phyloP scores from a whole-genome alignment of 495 filamentous ascomycete species.

The Podospora pseudocomata region DNA sequence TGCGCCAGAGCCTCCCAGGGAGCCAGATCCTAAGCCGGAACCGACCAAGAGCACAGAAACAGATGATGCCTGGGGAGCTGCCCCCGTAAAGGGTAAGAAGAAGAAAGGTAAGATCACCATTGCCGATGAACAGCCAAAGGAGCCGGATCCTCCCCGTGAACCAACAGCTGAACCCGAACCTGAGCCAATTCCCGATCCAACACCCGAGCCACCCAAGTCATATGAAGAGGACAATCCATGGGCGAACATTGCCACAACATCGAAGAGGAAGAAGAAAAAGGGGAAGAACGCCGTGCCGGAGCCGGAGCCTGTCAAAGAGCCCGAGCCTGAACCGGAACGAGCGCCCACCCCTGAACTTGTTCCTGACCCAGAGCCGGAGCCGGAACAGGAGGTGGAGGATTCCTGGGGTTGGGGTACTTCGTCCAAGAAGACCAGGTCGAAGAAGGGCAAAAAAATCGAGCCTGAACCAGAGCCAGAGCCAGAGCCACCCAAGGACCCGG shows the following conservation, averaged over 20 bases:
- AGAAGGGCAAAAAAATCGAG: constrained; percentile 11
- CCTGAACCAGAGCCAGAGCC: constrained; percentile 12
- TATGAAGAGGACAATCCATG: constrained; percentile 24
- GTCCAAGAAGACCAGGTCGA: constrained; percentile 2
- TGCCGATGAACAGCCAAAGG: constrained; percentile 18
- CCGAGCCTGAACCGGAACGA: constrained; percentile 14
- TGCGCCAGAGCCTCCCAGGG: constrained; percentile 9
- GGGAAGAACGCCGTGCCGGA: constrained; percentile 11
- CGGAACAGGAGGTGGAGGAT: constrained; percentile 13
- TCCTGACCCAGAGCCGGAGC: constrained; percentile 14
- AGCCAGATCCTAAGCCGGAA: constrained; percentile 5
- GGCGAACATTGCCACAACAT: constrained; percentile 26
- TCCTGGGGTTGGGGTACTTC: background rate
- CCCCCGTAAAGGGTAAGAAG: constrained; percentile 23
- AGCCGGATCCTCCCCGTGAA: constrained; percentile 24
- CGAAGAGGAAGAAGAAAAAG: constrained; percentile 37
- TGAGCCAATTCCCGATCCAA: constrained; percentile 24
- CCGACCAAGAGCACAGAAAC: background rate
- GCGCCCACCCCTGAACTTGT: constrained; percentile 16
- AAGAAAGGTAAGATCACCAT: constrained; percentile 25
- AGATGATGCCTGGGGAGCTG: constrained; percentile 3
- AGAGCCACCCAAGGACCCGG: constrained; percentile 11
- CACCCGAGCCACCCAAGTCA: constrained; percentile 20
- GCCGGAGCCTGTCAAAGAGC: constrained; percentile 18
- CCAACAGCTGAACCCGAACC: constrained; percentile 25